phyloP scores from a whole-genome alignment of 257 asterid species.

The Lycium ferocissimum region DNA sequence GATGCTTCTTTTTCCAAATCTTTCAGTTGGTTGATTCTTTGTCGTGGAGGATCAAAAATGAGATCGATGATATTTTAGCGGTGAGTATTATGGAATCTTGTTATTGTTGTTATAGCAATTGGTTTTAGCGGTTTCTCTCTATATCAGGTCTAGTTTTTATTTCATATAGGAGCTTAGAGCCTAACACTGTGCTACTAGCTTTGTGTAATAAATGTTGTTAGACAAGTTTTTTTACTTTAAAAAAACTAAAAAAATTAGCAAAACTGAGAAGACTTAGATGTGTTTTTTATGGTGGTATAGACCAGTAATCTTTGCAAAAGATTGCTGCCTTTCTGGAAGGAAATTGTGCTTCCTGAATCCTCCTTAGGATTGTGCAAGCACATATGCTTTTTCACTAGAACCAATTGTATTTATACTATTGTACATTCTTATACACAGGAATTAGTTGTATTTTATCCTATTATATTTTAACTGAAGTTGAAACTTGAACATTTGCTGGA shows the following conservation, averaged over 20 bases:
- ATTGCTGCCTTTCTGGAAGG: not conserved
- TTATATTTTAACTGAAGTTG: not conserved
- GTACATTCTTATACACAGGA: not conserved
- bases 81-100: slow-evolving; percentile 45
- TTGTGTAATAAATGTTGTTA: not conserved
- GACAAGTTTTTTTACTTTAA: not conserved
- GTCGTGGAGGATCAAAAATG: slow-evolving; percentile 72
- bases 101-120: not conserved
- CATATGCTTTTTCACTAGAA: not conserved
- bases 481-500: not conserved
- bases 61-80: slow-evolving; percentile 69
- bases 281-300: slow-evolving; percentile 1
- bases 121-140: not conserved
- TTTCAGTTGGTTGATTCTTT: slow-evolving; percentile 70
- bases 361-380: not conserved
- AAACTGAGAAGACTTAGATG: slow-evolving; percentile 17
- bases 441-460: not conserved
- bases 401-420: not conserved
- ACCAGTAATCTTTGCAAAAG: not conserved
- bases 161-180: not conserved
- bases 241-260: not conserved
- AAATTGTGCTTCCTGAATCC: not conserved
- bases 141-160: not conserved
- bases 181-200: not conserved
- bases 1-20: slow-evolving; percentile 28